These are phyloP conservation scores for Candida ortonii DNA, from an alignment of 805 yeast genomes.

Conservation along the genomic window DNA sequence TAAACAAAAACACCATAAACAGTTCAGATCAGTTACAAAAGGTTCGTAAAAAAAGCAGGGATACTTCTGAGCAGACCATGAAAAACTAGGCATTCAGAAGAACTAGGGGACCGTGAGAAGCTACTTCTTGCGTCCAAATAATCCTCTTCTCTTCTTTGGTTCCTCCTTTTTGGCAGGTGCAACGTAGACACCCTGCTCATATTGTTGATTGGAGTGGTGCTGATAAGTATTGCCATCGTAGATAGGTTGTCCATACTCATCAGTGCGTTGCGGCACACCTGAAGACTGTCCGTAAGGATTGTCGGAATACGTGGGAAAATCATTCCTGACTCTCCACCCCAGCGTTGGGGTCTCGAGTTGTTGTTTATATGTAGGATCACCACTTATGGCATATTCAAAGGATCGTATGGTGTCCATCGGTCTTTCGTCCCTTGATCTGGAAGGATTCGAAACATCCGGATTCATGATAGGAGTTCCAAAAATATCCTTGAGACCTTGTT, in stretches of 20 bases:
- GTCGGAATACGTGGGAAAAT: constrained; percentile 56
- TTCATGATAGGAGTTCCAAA: constrained; percentile 78
- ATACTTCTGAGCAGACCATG: too few relatives aligned
- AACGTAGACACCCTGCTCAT: constrained; percentile 39
- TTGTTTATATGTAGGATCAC: constrained; percentile 75
- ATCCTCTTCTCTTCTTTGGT: constrained; percentile 70
- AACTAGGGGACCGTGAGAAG: too few relatives aligned
- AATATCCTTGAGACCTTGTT: constrained; percentile 64
- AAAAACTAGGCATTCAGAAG: too few relatives aligned
- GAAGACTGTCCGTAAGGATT: constrained; percentile 34
- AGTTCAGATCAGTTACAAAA: too few relatives aligned
- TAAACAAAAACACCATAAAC: too few relatives aligned
- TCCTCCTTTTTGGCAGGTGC: constrained; percentile 44
- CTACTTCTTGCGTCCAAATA: constrained; percentile 63
- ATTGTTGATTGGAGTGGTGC: constrained; percentile 9
- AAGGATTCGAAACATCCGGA: constrained; percentile 90
- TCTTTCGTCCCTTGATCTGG: constrained; percentile 90
- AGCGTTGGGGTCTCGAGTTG: constrained; percentile 73
- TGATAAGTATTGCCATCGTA: constrained; percentile 31
- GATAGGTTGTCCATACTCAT: constrained; percentile 38
- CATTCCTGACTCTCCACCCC: constrained; percentile 86
- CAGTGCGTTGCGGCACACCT: constrained; percentile 31
- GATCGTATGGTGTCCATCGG: constrained; percentile 94
- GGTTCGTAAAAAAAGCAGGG: too few relatives aligned
- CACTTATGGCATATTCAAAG: constrained; percentile 92